These are phyloP conservation scores for Marsdenia floribunda DNA, from an alignment of 257 asterid genomes.

Conservation along the genomic window DNA sequence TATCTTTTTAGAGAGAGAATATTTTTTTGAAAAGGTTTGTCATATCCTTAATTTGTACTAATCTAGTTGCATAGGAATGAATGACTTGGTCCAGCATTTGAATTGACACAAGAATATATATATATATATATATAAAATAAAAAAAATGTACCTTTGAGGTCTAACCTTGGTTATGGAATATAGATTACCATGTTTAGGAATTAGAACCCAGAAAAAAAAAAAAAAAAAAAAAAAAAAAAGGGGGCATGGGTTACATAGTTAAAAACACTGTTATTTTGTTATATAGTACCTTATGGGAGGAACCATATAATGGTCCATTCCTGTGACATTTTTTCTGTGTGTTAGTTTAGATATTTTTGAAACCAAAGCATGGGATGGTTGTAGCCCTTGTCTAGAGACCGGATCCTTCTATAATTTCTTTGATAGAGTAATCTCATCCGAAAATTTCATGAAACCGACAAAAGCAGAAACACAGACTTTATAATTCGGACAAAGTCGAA, in stretches of 20 bases:
- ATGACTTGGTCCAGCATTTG: neutral
- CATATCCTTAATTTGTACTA: neutral
- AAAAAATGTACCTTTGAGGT: neutral
- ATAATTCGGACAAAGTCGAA: too few relatives aligned
- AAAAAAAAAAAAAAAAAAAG: too few relatives aligned
- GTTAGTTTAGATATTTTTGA: neutral
- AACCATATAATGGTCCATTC: neutral
- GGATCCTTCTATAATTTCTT: neutral
- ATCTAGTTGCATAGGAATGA: neutral
- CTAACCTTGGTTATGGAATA: neutral
- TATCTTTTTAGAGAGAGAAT: neutral
- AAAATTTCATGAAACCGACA: conserved; percentile 5
- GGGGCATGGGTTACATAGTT: neutral
- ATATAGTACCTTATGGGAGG: neutral
- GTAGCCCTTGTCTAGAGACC: neutral
- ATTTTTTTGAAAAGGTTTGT: neutral
- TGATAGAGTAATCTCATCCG: neutral
- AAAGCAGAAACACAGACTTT: neutral
- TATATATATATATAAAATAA: too few relatives aligned
- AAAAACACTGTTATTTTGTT: neutral
- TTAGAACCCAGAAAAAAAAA: neutral
- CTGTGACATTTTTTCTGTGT: neutral
- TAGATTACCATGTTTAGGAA: conserved; percentile 3
- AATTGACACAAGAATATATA: neutral
- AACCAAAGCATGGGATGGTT: neutral